Percentiles rank a stretch among this genome's conserved stretches.
Evolutionary conservation across 2,329 filamentous ascomycete species (phyloP).

Genomic region (Proliferodiscus dingleyae): DNA sequence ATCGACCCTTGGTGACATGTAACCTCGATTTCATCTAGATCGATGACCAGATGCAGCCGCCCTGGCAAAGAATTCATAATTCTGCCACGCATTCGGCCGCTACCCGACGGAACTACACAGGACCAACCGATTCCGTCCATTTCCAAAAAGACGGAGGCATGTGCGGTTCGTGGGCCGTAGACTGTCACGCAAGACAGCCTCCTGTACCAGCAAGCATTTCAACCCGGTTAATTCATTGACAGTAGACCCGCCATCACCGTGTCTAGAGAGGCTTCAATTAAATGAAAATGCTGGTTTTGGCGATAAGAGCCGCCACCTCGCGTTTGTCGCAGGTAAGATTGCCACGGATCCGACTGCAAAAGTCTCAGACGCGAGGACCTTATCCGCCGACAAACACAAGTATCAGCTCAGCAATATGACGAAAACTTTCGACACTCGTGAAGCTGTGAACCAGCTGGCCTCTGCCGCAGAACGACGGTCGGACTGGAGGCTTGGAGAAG

Average conservation of each 20-base stretch:
- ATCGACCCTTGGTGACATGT: no score
- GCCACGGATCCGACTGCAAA: slow-evolving; percentile 1
- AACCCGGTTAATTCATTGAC: neutral
- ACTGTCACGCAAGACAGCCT: no score
- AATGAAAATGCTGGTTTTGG: neutral
- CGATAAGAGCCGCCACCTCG: slow-evolving; percentile 6
- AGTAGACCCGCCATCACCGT: neutral
- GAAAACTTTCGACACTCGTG: neutral
- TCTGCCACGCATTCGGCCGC: no score
- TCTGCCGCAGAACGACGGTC: neutral
- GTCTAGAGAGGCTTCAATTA: no score
- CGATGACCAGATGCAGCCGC: no score
- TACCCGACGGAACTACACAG: no score
- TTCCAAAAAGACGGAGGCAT: no score
- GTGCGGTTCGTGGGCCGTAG: no score
- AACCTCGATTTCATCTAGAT: no score
- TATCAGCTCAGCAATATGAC: neutral
- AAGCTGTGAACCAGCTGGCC: neutral
- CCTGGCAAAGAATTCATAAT: no score
- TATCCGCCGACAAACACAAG: neutral
- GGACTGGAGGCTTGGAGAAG: neutral
- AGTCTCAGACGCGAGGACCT: neutral
- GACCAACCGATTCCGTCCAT: no score
- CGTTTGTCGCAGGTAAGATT: slow-evolving; percentile 12
- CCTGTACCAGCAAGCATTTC: no score